Conservation (phyloP, 208 protist species). For the Porcisia hertigi region DNA sequence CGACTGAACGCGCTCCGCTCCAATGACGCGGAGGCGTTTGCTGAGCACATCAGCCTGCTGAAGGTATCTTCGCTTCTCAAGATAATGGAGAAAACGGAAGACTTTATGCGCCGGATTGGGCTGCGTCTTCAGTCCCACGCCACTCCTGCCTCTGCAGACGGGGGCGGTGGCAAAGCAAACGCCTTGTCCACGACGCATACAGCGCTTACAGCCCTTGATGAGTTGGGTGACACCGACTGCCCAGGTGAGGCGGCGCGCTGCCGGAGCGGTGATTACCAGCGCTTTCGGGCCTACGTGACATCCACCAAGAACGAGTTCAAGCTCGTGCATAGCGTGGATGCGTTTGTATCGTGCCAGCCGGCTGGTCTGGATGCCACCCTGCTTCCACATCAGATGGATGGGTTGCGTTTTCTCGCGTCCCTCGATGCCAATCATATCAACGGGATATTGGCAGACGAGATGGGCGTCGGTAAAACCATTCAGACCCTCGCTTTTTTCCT, state of each 20-base stretch:
- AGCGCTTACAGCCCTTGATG: neutral
- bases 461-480: slow-evolving; percentile 95
- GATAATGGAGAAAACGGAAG: slow-evolving; percentile 71
- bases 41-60: slow-evolving; percentile 46
- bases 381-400: slow-evolving; percentile 96
- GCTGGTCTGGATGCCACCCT: slow-evolving; percentile 62
- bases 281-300: slow-evolving; percentile 58
- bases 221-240: neutral
- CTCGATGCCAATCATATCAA: slow-evolving; percentile 88
- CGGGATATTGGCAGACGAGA: slow-evolving; percentile 97
- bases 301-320: slow-evolving; percentile 50
- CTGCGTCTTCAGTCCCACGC: slow-evolving; percentile 30
- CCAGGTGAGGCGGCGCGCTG: neutral
- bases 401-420: slow-evolving; percentile 94
- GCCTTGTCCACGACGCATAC: neutral
- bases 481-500: slow-evolving; percentile 89
- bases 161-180: neutral
- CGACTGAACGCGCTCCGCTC: slow-evolving; percentile 41
- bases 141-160: neutral
- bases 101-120: slow-evolving; percentile 62
- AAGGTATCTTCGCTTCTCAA: slow-evolving; percentile 54
- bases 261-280: slow-evolving; percentile 27
- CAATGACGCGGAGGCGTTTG: slow-evolving; percentile 54
- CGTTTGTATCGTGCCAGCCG: slow-evolving; percentile 42
- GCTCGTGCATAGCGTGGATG: slow-evolving; percentile 51